phyloP scores from a whole-genome alignment of 345 rosid genomes.

The Euphorbia pulcherrima region DNA sequence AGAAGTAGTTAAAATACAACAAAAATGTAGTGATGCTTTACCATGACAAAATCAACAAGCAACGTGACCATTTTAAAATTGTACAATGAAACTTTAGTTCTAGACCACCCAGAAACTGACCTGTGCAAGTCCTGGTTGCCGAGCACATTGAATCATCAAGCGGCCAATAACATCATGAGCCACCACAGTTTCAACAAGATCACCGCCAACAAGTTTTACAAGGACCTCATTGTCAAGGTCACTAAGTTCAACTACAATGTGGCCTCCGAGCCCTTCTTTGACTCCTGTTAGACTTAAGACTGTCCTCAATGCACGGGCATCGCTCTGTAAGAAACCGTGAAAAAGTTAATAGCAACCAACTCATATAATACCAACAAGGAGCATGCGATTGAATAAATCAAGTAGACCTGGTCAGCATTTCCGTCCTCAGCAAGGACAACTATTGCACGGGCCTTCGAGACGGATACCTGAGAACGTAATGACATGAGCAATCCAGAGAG shows the following conservation, averaged over 20 bases:
- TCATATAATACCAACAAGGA: constrained; percentile 13
- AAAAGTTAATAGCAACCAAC: constrained; percentile 18
- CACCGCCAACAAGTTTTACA: constrained; percentile 76
- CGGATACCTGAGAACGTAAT: constrained; percentile 50
- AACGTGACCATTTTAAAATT: constrained; percentile 2
- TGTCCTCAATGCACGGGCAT: constrained; percentile 75
- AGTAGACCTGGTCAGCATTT: constrained; percentile 75
- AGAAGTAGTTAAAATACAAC: constrained; percentile 2
- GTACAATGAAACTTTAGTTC: background rate
- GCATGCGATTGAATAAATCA: constrained; percentile 11
- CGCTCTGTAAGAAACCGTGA: constrained; percentile 47
- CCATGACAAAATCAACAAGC: background rate
- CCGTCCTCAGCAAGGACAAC: constrained; percentile 73
- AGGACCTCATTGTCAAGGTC: constrained; percentile 77
- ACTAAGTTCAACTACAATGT: constrained; percentile 69
- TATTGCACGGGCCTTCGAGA: constrained; percentile 69
- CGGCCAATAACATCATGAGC: constrained; percentile 85
- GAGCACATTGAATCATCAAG: constrained; percentile 79
- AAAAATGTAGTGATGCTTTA: background rate
- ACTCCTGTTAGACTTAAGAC: constrained; percentile 73
- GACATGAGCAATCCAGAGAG: constrained; percentile 13
- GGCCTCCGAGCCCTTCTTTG: constrained; percentile 68
- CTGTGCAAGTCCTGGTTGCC: constrained; percentile 79
- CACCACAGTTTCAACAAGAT: constrained; percentile 68
- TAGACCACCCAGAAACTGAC: constrained; percentile 31